Base-by-base conservation (phyloP, 352 stramenopile genomes). In the Sclerospora graminicola region DNA sequence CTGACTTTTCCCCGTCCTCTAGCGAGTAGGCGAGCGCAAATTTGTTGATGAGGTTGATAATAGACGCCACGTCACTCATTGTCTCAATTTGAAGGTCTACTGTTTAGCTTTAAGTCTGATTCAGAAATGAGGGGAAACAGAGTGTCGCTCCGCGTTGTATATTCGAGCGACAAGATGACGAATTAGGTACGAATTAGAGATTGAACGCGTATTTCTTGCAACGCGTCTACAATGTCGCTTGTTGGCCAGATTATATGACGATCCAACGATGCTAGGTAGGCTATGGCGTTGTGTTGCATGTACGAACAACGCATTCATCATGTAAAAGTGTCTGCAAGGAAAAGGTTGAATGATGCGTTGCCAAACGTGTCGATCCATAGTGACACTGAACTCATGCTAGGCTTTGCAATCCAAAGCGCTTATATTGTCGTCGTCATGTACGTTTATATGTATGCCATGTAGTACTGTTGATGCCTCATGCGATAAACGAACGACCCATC, bases 11-110 rank as follows among this genome's bases (percentile, higher is more conserved):
- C n/a, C 56, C 63, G 48, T 86, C 67, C 56, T 89, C 73, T 14
- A 89, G 64, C 62, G 76, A 85, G 58, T 86, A 91, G 35, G 68
- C 57, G 18, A 79, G 62, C 52, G 79, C 79, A 45, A 89, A 91
- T 41, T 57, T 66, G 68, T 91, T 91, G 27, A 91, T 69, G 53
- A 91, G 66, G 69, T 89, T 91, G 45, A 87, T 71, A 51, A 91
- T 84, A 13, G 79, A 64, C 19, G 62, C 63, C 46, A 83, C 62
- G 37, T 89, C 78, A 41, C 72, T 61, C 78, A 89, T 89, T 14
- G 23, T n/a, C 21, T 57, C 39, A 36, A 16, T 38, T 34, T 14
- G 33, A 16, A 8, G 28, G 33, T 44, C 10, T 37, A 11, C 21
- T 43, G 26, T 23, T 45, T 41, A 14, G 41, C 32, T 60, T 57